Base-by-base conservation (phyloP, 139 green algal species). In the Chlorella sp. region DNA sequence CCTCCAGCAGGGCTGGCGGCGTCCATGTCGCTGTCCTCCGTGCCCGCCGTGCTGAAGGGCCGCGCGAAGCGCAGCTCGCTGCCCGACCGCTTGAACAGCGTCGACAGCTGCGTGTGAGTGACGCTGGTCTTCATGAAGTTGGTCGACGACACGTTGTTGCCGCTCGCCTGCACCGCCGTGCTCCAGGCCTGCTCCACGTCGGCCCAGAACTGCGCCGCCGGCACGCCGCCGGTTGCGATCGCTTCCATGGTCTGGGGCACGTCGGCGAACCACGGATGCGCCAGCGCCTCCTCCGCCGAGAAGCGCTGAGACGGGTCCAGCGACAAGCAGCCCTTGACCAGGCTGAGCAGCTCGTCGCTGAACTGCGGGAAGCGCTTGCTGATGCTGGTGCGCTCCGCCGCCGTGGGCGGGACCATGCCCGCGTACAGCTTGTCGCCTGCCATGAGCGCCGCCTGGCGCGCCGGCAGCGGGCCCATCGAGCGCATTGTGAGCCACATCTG, bases 401-500 rank as follows among this genome's bases (percentile, higher is more conserved):
- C 6, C 32, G n/a, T 20, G 30, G 31, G 34, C 69, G 49, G 29
- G 49, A 50, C 4, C 6, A 64, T 3, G 49, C 3, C 49, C 27
- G 49, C 22, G 49, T 34, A 33, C 50, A n/a, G 65, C 14, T 23
- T 27, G 63, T 72, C 66, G 22, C 60, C 29, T 2, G 50, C 31
- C 49, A 88, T 73, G 35, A 67, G 68, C 3, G 49, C 55, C 51
- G 63, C 55, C 63, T 89, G 81, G 35, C 59, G 6, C 2, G 50
- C n/a, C 1, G 79, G 77, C 29, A 94, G 78, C 20, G 59, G 60
- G 0, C 86, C 84, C 31, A 89, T 62, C 31, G 68, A 70, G 32
- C 71, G 70, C 32, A 88, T 73, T 22, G 92, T 86, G 33, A 83
- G 80, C 70, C 80, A 88, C 35, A 96, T 77, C 87, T 92, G 86